A percentile compares a stretch with the other conserved stretches of the same genome.
Evolutionary conservation across 305 asterid species (phyloP).

Genomic region (Solanum hybrid): DNA sequence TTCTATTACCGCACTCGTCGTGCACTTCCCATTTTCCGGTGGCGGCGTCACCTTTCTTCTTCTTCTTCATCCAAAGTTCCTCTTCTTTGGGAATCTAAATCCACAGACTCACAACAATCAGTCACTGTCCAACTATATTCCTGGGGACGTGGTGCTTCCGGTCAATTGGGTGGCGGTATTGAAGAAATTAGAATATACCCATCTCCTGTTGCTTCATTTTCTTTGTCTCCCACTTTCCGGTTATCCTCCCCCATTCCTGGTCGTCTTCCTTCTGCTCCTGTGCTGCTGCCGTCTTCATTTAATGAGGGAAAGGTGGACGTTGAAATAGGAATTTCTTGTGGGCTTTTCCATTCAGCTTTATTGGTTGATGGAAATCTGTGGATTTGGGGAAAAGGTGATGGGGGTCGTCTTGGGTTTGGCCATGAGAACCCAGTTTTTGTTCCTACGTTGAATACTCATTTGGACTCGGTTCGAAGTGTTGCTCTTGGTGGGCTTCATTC

Average conservation of each 20-base stretch:
- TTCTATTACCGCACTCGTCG: not conserved
- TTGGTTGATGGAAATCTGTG: slow-evolving; percentile 65
- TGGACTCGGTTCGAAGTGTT: slow-evolving; percentile 38
- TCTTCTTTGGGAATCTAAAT: slow-evolving; percentile 29
- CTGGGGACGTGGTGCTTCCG: slow-evolving; percentile 98
- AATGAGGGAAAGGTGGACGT: not conserved
- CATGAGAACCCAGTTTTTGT: slow-evolving; percentile 61
- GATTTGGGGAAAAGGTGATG: slow-evolving; percentile 98
- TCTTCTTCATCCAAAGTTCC: slow-evolving; percentile 15
- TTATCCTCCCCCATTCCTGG: slow-evolving; percentile 59
- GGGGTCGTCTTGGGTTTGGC: slow-evolving; percentile 88
- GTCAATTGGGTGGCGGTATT: slow-evolving; percentile 84
- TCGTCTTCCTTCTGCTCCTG: slow-evolving; percentile 24
- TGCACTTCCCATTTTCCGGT: not conserved
- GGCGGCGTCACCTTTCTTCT: slow-evolving; percentile 2
- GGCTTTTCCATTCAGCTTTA: slow-evolving; percentile 82
- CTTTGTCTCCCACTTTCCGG: slow-evolving; percentile 42
- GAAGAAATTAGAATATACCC: slow-evolving; percentile 80
- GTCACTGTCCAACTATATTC: slow-evolving; percentile 49
- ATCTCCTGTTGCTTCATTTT: slow-evolving; percentile 47
- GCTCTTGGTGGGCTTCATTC: slow-evolving; percentile 99
- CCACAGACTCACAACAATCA: slow-evolving; percentile 15
- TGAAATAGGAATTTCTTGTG: slow-evolving; percentile 73
- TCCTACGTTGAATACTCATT: slow-evolving; percentile 48
- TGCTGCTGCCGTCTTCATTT: not conserved